Percentiles rank a stretch among this genome's conserved stretches.
These are phyloP conservation scores for Botrytis sinoallii DNA, from an alignment of 2,329 filamentous ascomycete genomes.

Conservation along the genomic window DNA sequence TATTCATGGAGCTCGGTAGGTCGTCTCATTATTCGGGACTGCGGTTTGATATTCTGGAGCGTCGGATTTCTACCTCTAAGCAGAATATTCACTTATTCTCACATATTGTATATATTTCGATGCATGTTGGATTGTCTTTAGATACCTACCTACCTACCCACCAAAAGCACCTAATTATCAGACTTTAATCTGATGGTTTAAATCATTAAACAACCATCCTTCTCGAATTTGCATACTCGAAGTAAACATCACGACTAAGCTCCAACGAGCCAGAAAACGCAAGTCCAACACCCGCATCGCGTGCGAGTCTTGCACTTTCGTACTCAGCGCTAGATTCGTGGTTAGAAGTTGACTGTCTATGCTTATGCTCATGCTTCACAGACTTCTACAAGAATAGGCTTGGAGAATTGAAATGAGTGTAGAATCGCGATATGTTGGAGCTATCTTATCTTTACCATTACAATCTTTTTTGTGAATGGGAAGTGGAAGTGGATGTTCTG, in stretches of 20 bases:
- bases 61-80: rapidly evolving
- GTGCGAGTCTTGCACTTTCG: not conserved
- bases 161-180: not conserved
- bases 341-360: not conserved
- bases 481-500: not conserved
- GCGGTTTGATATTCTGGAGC: too few relatives aligned
- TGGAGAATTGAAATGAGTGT: not conserved
- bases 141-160: not conserved
- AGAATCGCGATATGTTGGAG: not conserved
- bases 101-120: not conserved
- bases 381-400: not conserved
- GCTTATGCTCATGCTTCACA: too few relatives aligned
- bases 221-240: rapidly evolving
- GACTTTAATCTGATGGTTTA: not conserved
- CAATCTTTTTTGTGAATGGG: not conserved
- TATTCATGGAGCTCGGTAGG: not conserved
- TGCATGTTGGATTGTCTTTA: not conserved
- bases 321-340: not conserved
- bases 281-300: not conserved
- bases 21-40: not conserved
- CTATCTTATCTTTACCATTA: not conserved
- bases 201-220: not conserved
- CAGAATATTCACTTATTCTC: not conserved
- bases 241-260: rapidly evolving
- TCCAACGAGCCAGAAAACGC: rapidly evolving